Evolutionary conservation across 1,284 basidiomycete genomes (phyloP).

Genomic region (Marasmius tenuissimus): DNA sequence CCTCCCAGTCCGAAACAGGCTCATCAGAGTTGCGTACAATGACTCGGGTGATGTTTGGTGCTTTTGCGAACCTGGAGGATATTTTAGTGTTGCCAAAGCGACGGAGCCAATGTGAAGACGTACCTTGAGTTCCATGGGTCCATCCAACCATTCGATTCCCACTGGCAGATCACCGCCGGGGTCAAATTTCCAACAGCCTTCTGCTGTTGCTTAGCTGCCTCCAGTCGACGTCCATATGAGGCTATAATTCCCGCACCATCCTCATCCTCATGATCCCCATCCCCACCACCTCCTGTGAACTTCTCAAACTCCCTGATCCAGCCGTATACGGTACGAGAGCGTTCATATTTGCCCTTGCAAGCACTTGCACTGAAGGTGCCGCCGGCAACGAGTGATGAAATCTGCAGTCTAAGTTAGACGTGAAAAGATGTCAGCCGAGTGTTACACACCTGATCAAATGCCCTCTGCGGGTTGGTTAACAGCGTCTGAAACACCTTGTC

Average conservation of each 20-base stretch:
- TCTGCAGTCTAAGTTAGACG: no score
- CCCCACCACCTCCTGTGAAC: constrained; percentile 14
- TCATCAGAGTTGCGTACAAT: no score
- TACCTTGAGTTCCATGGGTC: constrained; percentile 5
- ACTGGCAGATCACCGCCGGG: not conserved
- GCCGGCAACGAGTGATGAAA: no score
- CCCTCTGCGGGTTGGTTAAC: no score
- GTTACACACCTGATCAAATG: no score
- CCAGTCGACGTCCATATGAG: not conserved
- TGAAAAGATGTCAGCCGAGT: no score
- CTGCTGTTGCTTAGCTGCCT: not conserved
- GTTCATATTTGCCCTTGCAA: not conserved
- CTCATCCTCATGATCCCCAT: constrained; percentile 4
- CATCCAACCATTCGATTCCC: constrained; percentile 9
- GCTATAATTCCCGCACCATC: not conserved
- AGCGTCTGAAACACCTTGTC: no score
- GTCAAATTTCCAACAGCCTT: constrained; percentile 4
- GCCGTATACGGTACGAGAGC: not conserved
- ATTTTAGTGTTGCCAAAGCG: no score
- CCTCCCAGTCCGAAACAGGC: no score
- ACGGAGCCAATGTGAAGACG: not conserved
- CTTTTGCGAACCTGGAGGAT: no score
- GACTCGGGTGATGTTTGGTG: no score
- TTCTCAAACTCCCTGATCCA: constrained; percentile 9
- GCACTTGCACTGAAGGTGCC: no score